These are phyloP conservation scores for Erodium texanum DNA, from an alignment of 441 rosid genomes.

Conservation along the genomic window DNA sequence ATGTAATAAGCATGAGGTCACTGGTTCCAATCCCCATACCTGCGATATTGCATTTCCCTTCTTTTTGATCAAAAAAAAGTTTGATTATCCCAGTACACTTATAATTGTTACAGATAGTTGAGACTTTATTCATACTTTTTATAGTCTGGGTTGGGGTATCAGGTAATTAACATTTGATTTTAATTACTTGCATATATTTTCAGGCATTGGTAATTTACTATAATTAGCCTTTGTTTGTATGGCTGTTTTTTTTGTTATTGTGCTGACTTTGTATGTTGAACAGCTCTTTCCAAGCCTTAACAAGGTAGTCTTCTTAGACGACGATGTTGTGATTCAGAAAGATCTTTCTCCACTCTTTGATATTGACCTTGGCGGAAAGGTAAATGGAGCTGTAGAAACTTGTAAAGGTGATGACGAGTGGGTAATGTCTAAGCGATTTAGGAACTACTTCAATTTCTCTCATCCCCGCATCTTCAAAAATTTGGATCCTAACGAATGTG, in stretches of 20 bases:
- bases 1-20: too few relatives aligned
- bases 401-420: constrained; percentile 92
- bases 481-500: constrained; percentile 85
- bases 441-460: constrained; percentile 92
- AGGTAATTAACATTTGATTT: too few relatives aligned
- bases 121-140: too few relatives aligned
- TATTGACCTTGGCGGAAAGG: constrained; percentile 76
- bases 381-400: constrained; percentile 97
- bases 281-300: constrained; percentile 93
- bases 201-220: too few relatives aligned
- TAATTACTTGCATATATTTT: too few relatives aligned
- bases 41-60: too few relatives aligned
- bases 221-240: too few relatives aligned
- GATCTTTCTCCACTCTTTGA: constrained; percentile 93
- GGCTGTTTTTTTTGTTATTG: neutral
- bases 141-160: too few relatives aligned
- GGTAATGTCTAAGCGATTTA: constrained; percentile 95
- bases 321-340: constrained; percentile 83
- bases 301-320: constrained; percentile 95
- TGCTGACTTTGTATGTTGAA: constrained; percentile 17
- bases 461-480: constrained; percentile 77
- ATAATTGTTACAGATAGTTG: too few relatives aligned
- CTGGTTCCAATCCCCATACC: too few relatives aligned
- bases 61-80: too few relatives aligned
- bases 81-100: too few relatives aligned